phyloP scores from a whole-genome alignment of 163 green algal genomes.

The Scenedesmus sp. region DNA sequence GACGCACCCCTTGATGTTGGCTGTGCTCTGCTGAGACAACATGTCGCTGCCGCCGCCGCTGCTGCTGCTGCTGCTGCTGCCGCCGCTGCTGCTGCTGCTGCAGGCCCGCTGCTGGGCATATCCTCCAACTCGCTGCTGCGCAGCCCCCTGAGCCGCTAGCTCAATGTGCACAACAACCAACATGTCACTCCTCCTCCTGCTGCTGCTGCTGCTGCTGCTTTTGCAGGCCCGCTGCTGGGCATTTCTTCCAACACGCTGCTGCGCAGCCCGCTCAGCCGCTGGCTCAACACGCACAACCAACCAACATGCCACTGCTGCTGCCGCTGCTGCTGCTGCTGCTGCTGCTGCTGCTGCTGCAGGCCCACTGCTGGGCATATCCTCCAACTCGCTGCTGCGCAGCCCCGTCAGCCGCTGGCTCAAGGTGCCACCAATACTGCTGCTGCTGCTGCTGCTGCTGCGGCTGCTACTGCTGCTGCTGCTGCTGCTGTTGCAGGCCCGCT shows the following conservation, averaged over 20 bases:
- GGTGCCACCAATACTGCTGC: neutral
- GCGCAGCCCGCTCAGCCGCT: constrained; percentile 15
- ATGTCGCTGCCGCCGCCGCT: too few species aligned
- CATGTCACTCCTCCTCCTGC: too few species aligned
- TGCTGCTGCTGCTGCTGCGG: too few species aligned
- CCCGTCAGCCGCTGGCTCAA: constrained; percentile 37
- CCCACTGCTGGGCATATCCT: constrained; percentile 32
- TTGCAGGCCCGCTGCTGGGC: constrained; percentile 39
- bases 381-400: constrained; percentile 14
- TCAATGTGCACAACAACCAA: constrained; percentile 3
- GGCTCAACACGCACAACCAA: neutral
- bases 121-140: constrained; percentile 17
- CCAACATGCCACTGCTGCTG: too few species aligned
- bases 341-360: constrained; percentile 35
- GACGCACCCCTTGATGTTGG: too few species aligned
- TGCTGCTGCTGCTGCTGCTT: neutral
- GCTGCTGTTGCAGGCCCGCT: constrained; percentile 16
- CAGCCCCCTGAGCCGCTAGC: constrained; percentile 28
- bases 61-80: neutral
- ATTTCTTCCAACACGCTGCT: constrained; percentile 17
- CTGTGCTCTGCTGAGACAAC: too few species aligned
- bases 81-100: constrained; percentile 8
- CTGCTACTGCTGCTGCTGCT: neutral
- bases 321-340: neutral
- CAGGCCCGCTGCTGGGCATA: constrained; percentile 43